phyloP scores from a whole-genome alignment of 1,284 basidiomycete genomes.

The Naganishia sp. region DNA sequence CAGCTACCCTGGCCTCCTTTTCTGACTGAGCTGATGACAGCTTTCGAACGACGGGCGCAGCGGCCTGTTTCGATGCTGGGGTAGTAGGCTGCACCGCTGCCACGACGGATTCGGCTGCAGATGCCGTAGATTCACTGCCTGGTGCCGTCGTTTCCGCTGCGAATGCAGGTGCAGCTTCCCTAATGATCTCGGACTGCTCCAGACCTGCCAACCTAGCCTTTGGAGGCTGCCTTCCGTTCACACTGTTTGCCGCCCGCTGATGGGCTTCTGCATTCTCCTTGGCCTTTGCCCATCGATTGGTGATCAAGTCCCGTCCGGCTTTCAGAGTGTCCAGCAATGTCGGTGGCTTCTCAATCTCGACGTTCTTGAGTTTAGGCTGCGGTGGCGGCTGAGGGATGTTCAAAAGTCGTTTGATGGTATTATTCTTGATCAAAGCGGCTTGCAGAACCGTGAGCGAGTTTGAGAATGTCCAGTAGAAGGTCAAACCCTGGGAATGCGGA shows the following conservation, averaged over 20 bases:
- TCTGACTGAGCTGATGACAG: constrained; percentile 21
- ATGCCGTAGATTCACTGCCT: not conserved
- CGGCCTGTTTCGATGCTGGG: not conserved
- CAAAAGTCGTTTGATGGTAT: constrained; percentile 45
- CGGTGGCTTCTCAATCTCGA: constrained; percentile 31
- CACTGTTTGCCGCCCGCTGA: constrained; percentile 1
- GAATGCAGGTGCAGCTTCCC: constrained; percentile 22
- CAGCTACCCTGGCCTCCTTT: constrained; percentile 20
- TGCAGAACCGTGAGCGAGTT: constrained; percentile 59
- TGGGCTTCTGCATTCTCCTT: constrained; percentile 22
- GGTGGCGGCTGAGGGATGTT: constrained; percentile 47
- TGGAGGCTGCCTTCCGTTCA: not conserved
- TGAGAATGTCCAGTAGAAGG: constrained; percentile 61
- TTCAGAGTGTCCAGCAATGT: constrained; percentile 24
- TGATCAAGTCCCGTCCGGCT: constrained; percentile 15
- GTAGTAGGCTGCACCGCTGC: not conserved
- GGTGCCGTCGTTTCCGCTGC: not conserved
- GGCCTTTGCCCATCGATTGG: constrained; percentile 25
- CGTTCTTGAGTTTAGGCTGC: constrained; percentile 38
- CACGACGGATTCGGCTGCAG: not conserved
- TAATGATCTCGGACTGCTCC: constrained; percentile 25
- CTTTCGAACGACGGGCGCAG: constrained; percentile 8
- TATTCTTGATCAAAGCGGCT: constrained; percentile 51
- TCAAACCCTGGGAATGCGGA: constrained; percentile 50
- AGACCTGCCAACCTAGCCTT: constrained; percentile 6